Conservation (phyloP, 495 filamentous ascomycete genomes). For the Aspergillus saccharolyticus region DNA sequence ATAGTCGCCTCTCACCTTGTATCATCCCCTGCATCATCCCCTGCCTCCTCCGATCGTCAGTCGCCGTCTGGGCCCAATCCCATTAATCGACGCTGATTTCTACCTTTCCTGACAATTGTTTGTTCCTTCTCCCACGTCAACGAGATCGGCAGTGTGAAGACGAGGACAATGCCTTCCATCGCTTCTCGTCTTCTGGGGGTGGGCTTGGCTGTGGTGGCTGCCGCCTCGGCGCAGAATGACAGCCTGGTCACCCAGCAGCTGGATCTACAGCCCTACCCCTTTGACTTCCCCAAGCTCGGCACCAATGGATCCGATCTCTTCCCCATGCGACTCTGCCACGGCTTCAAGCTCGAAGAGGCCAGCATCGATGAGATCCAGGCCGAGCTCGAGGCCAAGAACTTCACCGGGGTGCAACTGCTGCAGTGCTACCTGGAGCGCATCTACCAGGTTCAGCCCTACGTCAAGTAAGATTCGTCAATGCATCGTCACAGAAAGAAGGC, state of each 20-base stretch:
- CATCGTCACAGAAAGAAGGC: too few species aligned
- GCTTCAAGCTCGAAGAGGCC: slow-evolving; percentile 59
- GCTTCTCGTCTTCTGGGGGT: neutral
- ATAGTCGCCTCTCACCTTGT: neutral
- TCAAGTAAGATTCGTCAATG: slow-evolving; percentile 45
- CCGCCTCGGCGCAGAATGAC: neutral
- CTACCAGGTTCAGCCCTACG: slow-evolving; percentile 50
- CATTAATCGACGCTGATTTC: neutral
- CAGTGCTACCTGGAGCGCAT: slow-evolving; percentile 51
- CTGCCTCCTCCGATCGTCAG: neutral
- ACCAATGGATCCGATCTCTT: slow-evolving; percentile 35
- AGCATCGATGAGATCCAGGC: slow-evolving; percentile 52
- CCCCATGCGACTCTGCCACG: slow-evolving; percentile 58
- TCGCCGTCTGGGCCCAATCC: neutral
- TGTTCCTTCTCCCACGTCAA: neutral
- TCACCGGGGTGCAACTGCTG: slow-evolving; percentile 47
- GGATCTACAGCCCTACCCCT: slow-evolving; percentile 8
- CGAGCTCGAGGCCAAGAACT: slow-evolving; percentile 31
- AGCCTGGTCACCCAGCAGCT: slow-evolving; percentile 4
- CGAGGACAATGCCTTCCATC: neutral
- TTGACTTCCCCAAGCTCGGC: slow-evolving; percentile 39
- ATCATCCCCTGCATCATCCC: neutral
- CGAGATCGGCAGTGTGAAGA: slow-evolving; percentile 1
- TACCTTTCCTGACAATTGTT: neutral
- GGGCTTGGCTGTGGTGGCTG: neutral